These are phyloP conservation scores for Rhizophora apiculata DNA, from an alignment of 345 rosid genomes.

Conservation along the genomic window DNA sequence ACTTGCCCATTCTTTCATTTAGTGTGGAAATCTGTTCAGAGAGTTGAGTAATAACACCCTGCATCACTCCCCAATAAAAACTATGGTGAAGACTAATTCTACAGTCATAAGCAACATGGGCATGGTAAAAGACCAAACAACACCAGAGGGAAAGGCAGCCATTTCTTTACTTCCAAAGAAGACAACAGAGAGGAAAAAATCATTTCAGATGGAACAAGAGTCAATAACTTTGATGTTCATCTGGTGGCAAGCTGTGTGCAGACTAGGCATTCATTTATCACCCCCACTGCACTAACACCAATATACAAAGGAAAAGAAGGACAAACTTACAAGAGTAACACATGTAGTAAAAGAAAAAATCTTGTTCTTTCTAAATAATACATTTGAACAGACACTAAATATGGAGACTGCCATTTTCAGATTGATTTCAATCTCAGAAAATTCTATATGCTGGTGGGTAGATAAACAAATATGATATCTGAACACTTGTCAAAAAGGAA, in stretches of 20 bases:
- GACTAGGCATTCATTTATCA: too few relatives aligned
- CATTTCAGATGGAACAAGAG: not conserved
- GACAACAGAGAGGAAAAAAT: not conserved
- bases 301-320: too few relatives aligned
- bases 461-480: not conserved
- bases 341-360: too few relatives aligned
- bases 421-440: not conserved
- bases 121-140: not conserved
- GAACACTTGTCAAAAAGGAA: not conserved
- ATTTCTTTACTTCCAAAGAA: too few relatives aligned
- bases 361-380: too few relatives aligned
- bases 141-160: not conserved
- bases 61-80: slow-evolving; percentile 17
- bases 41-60: slow-evolving; percentile 86
- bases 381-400: not conserved
- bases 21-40: slow-evolving; percentile 94
- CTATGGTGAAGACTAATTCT: slow-evolving; percentile 1
- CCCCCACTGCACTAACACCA: too few relatives aligned
- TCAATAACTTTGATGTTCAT: too few relatives aligned
- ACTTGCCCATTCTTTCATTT: slow-evolving; percentile 94
- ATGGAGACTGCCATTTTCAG: not conserved
- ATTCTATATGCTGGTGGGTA: too few relatives aligned
- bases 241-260: too few relatives aligned
- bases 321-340: too few relatives aligned
- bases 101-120: not conserved